Conservation (phyloP, 805 yeast genomes). For the Debaryomyces prosopidis region DNA sequence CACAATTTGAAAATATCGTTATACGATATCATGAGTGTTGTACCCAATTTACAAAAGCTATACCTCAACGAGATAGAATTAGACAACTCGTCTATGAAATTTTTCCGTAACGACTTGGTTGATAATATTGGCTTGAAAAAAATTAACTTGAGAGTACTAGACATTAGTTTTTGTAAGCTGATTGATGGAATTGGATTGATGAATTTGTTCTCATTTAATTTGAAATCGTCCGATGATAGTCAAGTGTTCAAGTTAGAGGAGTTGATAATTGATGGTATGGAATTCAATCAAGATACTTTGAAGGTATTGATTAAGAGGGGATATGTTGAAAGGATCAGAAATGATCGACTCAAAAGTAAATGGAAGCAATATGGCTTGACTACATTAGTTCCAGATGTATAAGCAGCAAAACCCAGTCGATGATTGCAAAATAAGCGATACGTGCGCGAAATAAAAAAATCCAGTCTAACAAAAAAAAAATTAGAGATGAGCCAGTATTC, state of each 20-base stretch:
- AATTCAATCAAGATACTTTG: slow-evolving; percentile 30
- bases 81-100: slow-evolving; percentile 33
- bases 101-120: slow-evolving; percentile 26
- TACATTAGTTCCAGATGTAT: slow-evolving; percentile 15
- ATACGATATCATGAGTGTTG: slow-evolving; percentile 16
- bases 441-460: slow-evolving; percentile 3
- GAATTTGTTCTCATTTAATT: slow-evolving; percentile 21
- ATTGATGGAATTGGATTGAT: slow-evolving; percentile 42
- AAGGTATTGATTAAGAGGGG: slow-evolving; percentile 15
- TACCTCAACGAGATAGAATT: slow-evolving; percentile 35
- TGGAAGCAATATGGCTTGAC: slow-evolving; percentile 41
- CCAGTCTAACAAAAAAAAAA: neutral
- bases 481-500: neutral
- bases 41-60: slow-evolving; percentile 21
- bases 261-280: slow-evolving; percentile 34
- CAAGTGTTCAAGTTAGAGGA: slow-evolving; percentile 15
- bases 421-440: slow-evolving; percentile 2
- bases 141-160: slow-evolving; percentile 24
- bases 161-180: slow-evolving; percentile 34
- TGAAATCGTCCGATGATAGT: slow-evolving; percentile 5
- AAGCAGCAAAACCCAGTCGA: neutral
- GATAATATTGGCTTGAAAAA: slow-evolving; percentile 13
- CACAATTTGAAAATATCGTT: slow-evolving; percentile 13
- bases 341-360: slow-evolving; percentile 23
- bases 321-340: slow-evolving; percentile 17